Base-by-base conservation (phyloP, 495 filamentous ascomycete genomes). In the Penicillium taxi region DNA sequence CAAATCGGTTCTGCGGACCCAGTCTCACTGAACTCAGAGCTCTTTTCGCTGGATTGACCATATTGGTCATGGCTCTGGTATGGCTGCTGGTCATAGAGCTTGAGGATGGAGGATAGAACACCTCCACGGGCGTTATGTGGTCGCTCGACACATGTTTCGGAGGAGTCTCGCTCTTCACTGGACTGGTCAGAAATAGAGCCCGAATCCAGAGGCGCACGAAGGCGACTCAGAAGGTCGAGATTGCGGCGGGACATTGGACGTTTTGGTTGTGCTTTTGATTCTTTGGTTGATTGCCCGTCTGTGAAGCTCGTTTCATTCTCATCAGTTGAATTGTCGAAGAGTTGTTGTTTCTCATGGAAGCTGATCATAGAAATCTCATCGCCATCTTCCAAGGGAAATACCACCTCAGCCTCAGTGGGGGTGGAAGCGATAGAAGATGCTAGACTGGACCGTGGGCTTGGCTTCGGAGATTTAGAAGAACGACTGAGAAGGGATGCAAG, bases 21-120 rank as follows among this genome's bases (percentile, higher is more conserved):
- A 26, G 54, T 56, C 13, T 42, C 49, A 45, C 54, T 64, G 20
- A 40, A 39, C 19, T 57, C 58, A 31, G 49, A 45, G 39, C 64
- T 67, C 17, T 52, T 50, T 28, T 57, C 49, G 20, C 56, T 52
- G 25, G 56, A 63, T 24, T 48, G 50, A n/a, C 49, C 54, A 57
- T 59, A 54, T 2, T 50, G 58, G 32, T 56, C 58, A 6, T 50
- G 48, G 44, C 43, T 32, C 18, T 55, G 35, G 15, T 39, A 37
- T 21, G 41, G 19, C 12, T 57, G 53, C 29, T 64, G 50, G 35
- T 74, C 73, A 47, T 89, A 82, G 8, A 94, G 70, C 56, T 84
- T 93, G 36, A 95, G 63, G 2, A 96, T 62, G 6, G 77, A 82
- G 4, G 80, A 78, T 6, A 96, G 66, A 28, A 93, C 74, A 19